These are phyloP conservation scores for Penicillium maclennaniae DNA, from an alignment of 495 filamentous ascomycete species.

Conservation along the genomic window DNA sequence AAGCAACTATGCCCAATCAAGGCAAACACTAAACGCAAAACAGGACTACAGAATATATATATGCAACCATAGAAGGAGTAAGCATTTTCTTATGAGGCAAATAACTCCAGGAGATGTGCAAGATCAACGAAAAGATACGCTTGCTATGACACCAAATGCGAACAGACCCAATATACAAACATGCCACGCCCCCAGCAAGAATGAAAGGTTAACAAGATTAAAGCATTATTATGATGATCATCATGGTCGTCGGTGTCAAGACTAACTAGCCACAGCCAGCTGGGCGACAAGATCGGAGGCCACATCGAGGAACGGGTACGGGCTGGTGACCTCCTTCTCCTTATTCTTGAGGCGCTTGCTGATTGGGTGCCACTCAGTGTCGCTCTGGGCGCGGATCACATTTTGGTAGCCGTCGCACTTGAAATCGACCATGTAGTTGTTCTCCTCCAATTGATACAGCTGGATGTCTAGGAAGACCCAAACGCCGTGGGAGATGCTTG, in stretches of 20 bases:
- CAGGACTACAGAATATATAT: background rate
- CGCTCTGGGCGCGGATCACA: constrained; percentile 49
- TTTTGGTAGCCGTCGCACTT: constrained; percentile 98
- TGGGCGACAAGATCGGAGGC: constrained; percentile 53
- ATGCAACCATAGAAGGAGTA: background rate
- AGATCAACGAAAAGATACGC: constrained; percentile 11
- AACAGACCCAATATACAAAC: constrained; percentile 7
- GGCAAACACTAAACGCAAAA: background rate
- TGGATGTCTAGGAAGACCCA: constrained; percentile 92
- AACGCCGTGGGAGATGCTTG: constrained; percentile 41
- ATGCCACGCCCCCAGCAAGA: background rate
- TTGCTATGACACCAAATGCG: constrained; percentile 16
- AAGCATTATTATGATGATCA: constrained; percentile 10
- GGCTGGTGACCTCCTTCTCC: constrained; percentile 54
- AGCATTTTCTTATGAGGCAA: background rate
- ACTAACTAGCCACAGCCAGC: constrained; percentile 44
- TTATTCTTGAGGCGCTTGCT: constrained; percentile 48
- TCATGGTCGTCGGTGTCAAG: constrained; percentile 1
- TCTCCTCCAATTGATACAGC: constrained; percentile 89
- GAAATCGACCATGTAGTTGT: constrained; percentile 96
- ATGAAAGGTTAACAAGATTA: background rate
- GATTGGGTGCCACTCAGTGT: constrained; percentile 44
- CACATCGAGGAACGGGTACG: constrained; percentile 54
- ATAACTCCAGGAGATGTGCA: background rate
- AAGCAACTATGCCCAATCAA: no score